Evolutionary conservation across 2,329 filamentous ascomycete genomes (phyloP).

Genomic region (Stagonosporopsis cucurbitacearum): DNA sequence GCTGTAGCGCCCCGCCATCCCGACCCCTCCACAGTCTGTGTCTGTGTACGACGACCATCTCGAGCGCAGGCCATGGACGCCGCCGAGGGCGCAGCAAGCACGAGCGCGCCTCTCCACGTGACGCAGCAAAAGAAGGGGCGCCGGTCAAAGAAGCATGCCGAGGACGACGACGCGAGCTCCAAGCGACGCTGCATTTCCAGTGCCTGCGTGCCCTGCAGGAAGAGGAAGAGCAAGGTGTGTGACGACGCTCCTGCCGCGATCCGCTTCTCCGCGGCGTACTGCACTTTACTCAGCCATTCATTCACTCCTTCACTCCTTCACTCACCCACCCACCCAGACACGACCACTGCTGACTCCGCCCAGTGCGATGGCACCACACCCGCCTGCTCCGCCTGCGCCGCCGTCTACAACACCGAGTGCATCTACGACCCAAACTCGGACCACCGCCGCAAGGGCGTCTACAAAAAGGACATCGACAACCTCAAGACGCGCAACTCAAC

Average conservation of each 20-base stretch:
- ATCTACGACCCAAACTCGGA: conserved; percentile 97
- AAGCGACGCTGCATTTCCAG: conserved; percentile 53
- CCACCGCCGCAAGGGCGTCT: conserved; percentile 94
- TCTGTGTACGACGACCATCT: conserved; percentile 14
- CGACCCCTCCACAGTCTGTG: conserved; percentile 18
- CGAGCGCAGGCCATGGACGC: conserved; percentile 20
- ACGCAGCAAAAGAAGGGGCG: conserved; percentile 41
- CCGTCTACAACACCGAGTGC: conserved; percentile 89
- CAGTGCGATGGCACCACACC: conserved; percentile 88
- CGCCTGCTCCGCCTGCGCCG: conserved; percentile 93
- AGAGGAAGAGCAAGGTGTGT: conserved; percentile 51
- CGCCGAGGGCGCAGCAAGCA: conserved; percentile 6
- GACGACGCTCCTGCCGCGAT: background rate
- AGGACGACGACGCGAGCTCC: conserved; percentile 50
- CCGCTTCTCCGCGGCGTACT: conserved; percentile 4
- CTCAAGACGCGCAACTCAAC: conserved; percentile 87
- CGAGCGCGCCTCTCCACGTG: conserved; percentile 9
- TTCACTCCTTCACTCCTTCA: no score
- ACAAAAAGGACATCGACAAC: conserved; percentile 89
- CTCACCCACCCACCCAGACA: no score
- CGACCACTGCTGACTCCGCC: conserved; percentile 16
- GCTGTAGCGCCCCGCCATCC: conserved; percentile 30
- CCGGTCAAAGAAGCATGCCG: conserved; percentile 43
- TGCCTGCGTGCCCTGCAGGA: conserved; percentile 50
- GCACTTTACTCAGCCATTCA: no score